Conservation (phyloP, 2,329 filamentous ascomycete species). For the Epichloe gansuensis region DNA sequence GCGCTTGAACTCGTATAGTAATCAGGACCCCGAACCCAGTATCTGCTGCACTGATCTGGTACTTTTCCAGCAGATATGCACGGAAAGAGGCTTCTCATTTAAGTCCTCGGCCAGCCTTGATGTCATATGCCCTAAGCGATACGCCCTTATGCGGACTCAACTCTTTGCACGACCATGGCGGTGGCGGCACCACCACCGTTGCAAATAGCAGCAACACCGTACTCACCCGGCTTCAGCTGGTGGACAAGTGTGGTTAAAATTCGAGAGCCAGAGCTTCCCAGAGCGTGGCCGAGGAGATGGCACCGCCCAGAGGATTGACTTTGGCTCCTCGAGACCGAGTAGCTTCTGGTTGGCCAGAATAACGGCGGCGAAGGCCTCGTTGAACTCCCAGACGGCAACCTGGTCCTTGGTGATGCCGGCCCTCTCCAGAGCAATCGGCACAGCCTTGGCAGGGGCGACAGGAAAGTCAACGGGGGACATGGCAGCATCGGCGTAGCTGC, state of each 20-base stretch:
- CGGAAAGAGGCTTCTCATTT: not conserved
- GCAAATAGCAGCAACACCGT: conserved; percentile 91
- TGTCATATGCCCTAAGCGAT: not conserved
- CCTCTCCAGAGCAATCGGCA: conserved; percentile 76
- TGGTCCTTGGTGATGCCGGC: conserved; percentile 87
- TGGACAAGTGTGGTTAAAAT: conserved; percentile 86
- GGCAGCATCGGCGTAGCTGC: conserved; percentile 78
- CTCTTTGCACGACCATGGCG: conserved; percentile 79
- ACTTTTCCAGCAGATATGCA: not conserved
- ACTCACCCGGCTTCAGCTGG: conserved; percentile 83
- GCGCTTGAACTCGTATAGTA: not conserved
- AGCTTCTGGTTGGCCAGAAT: conserved; percentile 94
- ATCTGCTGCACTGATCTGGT: not conserved
- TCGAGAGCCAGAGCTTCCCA: conserved; percentile 85
- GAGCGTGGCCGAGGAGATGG: conserved; percentile 86
- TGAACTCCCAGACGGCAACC: conserved; percentile 94
- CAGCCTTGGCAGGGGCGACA: conserved; percentile 80
- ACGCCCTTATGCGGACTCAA: conserved; percentile 41
- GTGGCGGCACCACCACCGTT: conserved; percentile 91
- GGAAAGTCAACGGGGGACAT: conserved; percentile 91
- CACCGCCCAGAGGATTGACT: conserved; percentile 81
- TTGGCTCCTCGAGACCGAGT: conserved; percentile 65
- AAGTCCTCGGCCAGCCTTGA: not conserved
- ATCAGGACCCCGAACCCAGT: not conserved
- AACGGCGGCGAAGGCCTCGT: conserved; percentile 92